These are phyloP conservation scores for Lipomyces lipofer DNA, from an alignment of 805 yeast species.

Conservation along the genomic window DNA sequence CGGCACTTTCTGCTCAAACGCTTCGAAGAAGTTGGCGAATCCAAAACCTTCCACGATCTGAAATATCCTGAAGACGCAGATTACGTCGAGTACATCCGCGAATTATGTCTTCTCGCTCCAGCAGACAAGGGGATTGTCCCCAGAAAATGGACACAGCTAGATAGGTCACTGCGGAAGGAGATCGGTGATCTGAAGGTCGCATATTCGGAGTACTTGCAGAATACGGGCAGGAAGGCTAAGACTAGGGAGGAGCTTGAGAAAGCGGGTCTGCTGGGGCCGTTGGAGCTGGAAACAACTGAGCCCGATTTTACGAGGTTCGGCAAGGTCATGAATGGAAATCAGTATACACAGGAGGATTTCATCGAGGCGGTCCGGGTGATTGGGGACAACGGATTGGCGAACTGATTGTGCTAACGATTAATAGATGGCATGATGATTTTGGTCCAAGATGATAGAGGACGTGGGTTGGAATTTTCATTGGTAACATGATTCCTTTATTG, in stretches of 20 bases:
- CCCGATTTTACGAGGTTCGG: conserved; percentile 18
- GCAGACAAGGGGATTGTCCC: conserved; percentile 29
- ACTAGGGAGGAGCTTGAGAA: conserved; percentile 18
- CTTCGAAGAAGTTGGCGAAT: conserved; percentile 49
- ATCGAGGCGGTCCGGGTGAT: conserved; percentile 13
- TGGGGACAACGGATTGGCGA: no score
- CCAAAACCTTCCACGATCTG: conserved; percentile 53
- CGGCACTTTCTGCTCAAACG: conserved; percentile 45
- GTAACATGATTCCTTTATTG: not conserved
- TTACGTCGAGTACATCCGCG: conserved; percentile 49
- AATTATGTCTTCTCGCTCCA: conserved; percentile 14
- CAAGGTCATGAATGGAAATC: conserved; percentile 15
- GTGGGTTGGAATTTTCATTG: not conserved
- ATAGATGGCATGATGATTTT: not conserved
- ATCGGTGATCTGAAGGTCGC: conserved; percentile 25
- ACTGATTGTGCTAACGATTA: not conserved
- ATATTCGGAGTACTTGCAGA: conserved; percentile 15
- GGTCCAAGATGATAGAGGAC: not conserved
- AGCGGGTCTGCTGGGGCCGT: conserved; percentile 7
- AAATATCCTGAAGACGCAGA: conserved; percentile 59
- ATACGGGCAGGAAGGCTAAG: conserved; percentile 15
- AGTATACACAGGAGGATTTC: conserved; percentile 22
- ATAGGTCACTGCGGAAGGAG: conserved; percentile 20
- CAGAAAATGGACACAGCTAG: conserved; percentile 23
- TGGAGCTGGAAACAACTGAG: conserved; percentile 13